Percentiles rank a stretch among this genome's conserved stretches.
phyloP scores from a whole-genome alignment of 2,329 filamentous ascomycete genomes.

The Apiospora marii region DNA sequence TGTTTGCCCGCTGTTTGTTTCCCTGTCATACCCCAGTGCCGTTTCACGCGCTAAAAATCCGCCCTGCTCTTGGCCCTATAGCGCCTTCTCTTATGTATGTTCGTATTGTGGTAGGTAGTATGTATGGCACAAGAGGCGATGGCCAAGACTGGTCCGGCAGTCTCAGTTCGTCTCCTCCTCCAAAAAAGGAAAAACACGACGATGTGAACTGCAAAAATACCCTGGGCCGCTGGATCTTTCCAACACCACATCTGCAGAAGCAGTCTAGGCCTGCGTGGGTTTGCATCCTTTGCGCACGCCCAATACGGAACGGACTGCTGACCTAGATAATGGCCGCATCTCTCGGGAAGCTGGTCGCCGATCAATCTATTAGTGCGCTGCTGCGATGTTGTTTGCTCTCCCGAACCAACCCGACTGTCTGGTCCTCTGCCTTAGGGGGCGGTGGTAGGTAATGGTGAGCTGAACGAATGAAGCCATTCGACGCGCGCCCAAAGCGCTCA shows the following conservation, averaged over 20 bases:
- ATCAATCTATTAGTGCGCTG: background rate
- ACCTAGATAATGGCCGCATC: background rate
- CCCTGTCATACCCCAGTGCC: slow-evolving; percentile 5
- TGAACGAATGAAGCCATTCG: slow-evolving; percentile 7
- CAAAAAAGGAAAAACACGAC: background rate
- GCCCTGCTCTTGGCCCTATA: slow-evolving; percentile 6
- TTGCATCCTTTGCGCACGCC: background rate
- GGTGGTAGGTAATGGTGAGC: background rate
- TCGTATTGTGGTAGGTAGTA: background rate
- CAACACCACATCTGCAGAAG: background rate
- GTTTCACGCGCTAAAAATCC: background rate
- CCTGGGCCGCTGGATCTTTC: background rate
- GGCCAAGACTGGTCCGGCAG: background rate
- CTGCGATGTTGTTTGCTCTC: background rate
- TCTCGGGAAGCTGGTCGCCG: background rate
- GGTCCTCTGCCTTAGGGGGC: background rate
- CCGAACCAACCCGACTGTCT: slow-evolving; percentile 8
- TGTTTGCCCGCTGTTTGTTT: slow-evolving; percentile 19
- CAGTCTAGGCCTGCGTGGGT: background rate
- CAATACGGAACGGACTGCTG: background rate
- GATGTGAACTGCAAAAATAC: background rate
- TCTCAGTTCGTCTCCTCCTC: background rate
- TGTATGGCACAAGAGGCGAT: slow-evolving; percentile 9
- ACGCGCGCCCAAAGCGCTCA: slow-evolving; percentile 8
- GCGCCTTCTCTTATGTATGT: background rate